Base-by-base conservation (phyloP, 805 yeast genomes). In the Isabelozyma gotoi region DNA sequence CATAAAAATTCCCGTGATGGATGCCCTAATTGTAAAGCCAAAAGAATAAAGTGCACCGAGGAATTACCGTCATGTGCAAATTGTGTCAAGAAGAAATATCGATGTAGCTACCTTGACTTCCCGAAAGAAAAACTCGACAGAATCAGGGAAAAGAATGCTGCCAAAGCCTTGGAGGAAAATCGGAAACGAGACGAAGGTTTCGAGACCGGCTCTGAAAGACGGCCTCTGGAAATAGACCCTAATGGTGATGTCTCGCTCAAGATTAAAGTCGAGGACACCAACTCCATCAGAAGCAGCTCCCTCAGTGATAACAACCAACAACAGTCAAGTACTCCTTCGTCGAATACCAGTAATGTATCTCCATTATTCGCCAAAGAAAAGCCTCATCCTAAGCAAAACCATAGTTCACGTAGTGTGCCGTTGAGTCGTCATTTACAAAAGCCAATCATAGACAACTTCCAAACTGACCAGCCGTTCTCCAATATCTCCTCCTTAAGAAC, bases 1-100 rank as follows among this genome's bases (percentile, higher is more conserved):
- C 73, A 50, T 50, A 73, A 52, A 47, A 73, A 55, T 42, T 62
- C 67, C 2, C 56, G 72, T 36, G 76, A 71, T 52, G 67, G 73
- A 7, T 71, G 76, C 43, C 75, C 76, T 5, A 71, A 71, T 51
- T 71, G 76, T 53, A 65, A 69, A 40, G 63, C 66, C 16, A 70
- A 66, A 44, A 54, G 76, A 48, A 69, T 71, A 53, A 71, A 71
- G 45, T 71, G 76, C 43, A 51, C 68, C 2, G 76, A 71, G 44
- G 75, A 71, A 42, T 59, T 71, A 11, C 76, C 76, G 6, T 51
- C 64, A 14, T 71, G 76, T 43, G 51, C 41, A 16, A 70, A 71
- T 48, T 71, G 76, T 49, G 44, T 62, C 14, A 65, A 65, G 47
- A 71, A 66, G 47, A 55, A 62, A 21, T 57, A 56, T 45, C 57